Percentiles rank a stretch among this genome's conserved stretches.
Evolutionary conservation across 805 yeast species (phyloP).

Genomic region (Soucietia sequanensis): DNA sequence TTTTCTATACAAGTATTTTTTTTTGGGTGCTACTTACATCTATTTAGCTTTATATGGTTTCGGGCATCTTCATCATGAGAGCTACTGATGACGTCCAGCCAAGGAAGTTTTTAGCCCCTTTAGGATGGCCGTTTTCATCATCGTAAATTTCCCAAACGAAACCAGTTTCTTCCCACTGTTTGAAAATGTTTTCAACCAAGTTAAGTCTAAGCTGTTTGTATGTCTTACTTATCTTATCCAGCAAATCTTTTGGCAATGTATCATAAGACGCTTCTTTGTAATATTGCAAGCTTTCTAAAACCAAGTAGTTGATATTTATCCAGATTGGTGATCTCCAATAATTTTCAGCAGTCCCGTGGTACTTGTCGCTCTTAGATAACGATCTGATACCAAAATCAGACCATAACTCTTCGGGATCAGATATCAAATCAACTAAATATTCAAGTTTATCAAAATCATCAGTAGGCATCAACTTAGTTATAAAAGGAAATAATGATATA

Average conservation of each 20-base stretch:
- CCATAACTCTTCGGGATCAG: constrained; percentile 76
- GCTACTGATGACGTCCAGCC: constrained; percentile 93
- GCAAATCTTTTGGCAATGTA: constrained; percentile 31
- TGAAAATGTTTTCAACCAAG: constrained; percentile 63
- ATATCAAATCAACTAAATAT: constrained; percentile 53
- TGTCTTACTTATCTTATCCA: constrained; percentile 33
- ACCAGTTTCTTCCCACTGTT: constrained; percentile 74
- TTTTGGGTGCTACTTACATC: background rate
- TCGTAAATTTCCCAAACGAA: constrained; percentile 91
- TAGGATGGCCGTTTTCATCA: constrained; percentile 68
- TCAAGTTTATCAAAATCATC: constrained; percentile 44
- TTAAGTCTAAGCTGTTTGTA: constrained; percentile 64
- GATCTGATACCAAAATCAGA: constrained; percentile 78
- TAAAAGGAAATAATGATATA: constrained; percentile 80
- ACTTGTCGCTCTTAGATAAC: constrained; percentile 62
- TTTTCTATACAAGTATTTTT: too few species aligned
- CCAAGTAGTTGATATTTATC: constrained; percentile 86
- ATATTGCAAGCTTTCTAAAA: constrained; percentile 64
- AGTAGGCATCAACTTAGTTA: constrained; percentile 60
- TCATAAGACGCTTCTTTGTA: constrained; percentile 43
- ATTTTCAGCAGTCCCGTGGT: constrained; percentile 77
- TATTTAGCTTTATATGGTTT: constrained; percentile 26
- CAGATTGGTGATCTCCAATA: constrained; percentile 97
- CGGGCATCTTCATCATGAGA: constrained; percentile 82
- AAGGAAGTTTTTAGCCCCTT: constrained; percentile 83